Conservation (phyloP, 1,139 yeast genomes). For the Pichia sp. region DNA sequence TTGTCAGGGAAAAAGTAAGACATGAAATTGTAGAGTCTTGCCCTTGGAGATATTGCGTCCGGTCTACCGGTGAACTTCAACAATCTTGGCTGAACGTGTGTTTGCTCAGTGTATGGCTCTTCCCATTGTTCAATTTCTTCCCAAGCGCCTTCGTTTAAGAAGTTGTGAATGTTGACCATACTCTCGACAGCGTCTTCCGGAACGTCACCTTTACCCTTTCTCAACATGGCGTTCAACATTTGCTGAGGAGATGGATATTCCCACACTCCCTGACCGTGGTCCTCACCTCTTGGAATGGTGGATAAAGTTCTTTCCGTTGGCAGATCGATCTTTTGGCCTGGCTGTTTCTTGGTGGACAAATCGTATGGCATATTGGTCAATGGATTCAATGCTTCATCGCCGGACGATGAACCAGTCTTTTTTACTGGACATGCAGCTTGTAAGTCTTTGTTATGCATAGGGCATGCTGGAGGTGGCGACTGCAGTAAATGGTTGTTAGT, state of each 20-base stretch:
- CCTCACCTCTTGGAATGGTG: slow-evolving; percentile 79
- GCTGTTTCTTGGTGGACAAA: slow-evolving; percentile 61
- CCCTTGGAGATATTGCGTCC: slow-evolving; percentile 82
- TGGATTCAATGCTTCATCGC: slow-evolving; percentile 53
- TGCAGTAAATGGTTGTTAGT: background rate
- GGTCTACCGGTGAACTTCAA: slow-evolving; percentile 91
- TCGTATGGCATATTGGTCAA: slow-evolving; percentile 84
- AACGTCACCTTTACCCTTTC: slow-evolving; percentile 83
- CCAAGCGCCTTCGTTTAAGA: slow-evolving; percentile 97
- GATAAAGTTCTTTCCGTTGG: slow-evolving; percentile 84
- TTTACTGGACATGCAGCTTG: slow-evolving; percentile 32
- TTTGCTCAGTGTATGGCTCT: slow-evolving; percentile 45
- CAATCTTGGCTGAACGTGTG: slow-evolving; percentile 66
- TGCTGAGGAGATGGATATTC: slow-evolving; percentile 99
- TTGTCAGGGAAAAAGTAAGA: slow-evolving; percentile 69
- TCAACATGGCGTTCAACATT: slow-evolving; percentile 95
- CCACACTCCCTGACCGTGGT: slow-evolving; percentile 73
- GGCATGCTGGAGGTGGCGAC: slow-evolving; percentile 20
- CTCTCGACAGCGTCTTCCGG: slow-evolving; percentile 95
- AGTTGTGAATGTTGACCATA: slow-evolving; percentile 96
- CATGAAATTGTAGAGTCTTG: slow-evolving; percentile 60
- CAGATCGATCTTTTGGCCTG: slow-evolving; percentile 73
- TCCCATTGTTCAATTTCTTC: slow-evolving; percentile 92
- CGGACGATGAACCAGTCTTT: slow-evolving; percentile 2
- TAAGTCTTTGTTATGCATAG: slow-evolving; percentile 19